Percentiles rank a stretch among this genome's conserved stretches.
These are phyloP conservation scores for Datura wrightii DNA, from an alignment of 257 asterid genomes.

Conservation along the genomic window DNA sequence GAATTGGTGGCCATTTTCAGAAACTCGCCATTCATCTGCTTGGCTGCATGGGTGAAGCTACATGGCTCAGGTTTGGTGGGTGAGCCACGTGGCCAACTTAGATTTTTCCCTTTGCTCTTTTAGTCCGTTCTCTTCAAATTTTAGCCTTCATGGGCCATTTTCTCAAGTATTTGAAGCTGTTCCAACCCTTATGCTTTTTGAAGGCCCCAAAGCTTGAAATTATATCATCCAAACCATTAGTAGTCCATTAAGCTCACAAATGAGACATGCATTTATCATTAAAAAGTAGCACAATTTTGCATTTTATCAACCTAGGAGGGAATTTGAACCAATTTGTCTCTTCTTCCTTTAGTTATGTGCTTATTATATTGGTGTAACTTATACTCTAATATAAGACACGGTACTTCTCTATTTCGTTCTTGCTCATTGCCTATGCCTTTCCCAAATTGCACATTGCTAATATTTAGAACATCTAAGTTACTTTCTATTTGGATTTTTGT, in stretches of 20 bases:
- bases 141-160: not conserved
- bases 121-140: not conserved
- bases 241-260: not conserved
- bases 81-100: not conserved
- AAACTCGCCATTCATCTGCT: not conserved
- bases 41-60: not conserved
- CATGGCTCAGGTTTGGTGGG: not conserved
- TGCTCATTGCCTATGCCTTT: not conserved
- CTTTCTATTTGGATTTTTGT: slow-evolving; percentile 11
- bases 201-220: not conserved
- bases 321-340: slow-evolving; percentile 13
- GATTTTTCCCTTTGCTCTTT: not conserved
- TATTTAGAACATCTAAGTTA: not conserved
- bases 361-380: not conserved
- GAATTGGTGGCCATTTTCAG: not conserved
- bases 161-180: not conserved
- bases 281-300: not conserved
- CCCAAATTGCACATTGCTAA: not conserved
- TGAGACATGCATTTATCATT: not conserved
- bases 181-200: not conserved
- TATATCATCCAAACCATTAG: not conserved
- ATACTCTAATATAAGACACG: not conserved
- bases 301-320: not conserved
- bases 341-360: not conserved
- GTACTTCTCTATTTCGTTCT: not conserved